Base-by-base conservation (phyloP, 2,329 filamentous ascomycete genomes). In the Alternaria sp. region DNA sequence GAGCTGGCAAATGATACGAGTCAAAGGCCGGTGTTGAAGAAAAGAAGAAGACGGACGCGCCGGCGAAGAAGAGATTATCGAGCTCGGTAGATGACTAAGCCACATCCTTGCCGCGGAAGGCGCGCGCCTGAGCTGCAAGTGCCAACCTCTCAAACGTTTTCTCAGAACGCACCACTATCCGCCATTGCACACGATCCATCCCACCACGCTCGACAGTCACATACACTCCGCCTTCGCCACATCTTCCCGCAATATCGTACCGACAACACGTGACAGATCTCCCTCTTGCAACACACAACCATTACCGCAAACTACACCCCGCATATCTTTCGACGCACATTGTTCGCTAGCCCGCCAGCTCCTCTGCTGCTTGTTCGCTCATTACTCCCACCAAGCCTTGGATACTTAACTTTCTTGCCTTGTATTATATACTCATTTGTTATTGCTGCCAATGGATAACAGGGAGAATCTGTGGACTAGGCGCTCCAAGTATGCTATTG, bases 1-100 rank as follows among this genome's bases (percentile, higher is more conserved):
- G 79, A 85, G 83, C 85, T 86, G 87, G 84, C 85, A 86, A 49
- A 89, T 88, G 86, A 90, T 91, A 90, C 90, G 88, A 90, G 85
- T 88, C 85, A 85, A 85, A 87, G 88, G 89, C 90, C 88, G 82
- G 74, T 79, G 79, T 80, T 81, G 68, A 69, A 71, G 66, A 66
- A 72, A 61, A 67, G 44, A 50, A 46, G 63, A 60, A 34, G 53
- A 30, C 43, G 64, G 52, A 40, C 60, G 57, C 32, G 60, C 45
- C 20, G 58, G 57, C 54, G 62, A 67, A 63, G 69, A 71, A 67
- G 66, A 72, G 59, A 65, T 60, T 63, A 59, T 58, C 59, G 55
- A n/a, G 55, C 57, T 56, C 52, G 57, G 59, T 53, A 22, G 32
- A 41, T 64, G 64, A 64, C 62, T 64, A 64, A 64, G 62, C 67